Conservation (phyloP, 1,139 yeast species). For the Hemisphaericaspora lyxosophila region DNA sequence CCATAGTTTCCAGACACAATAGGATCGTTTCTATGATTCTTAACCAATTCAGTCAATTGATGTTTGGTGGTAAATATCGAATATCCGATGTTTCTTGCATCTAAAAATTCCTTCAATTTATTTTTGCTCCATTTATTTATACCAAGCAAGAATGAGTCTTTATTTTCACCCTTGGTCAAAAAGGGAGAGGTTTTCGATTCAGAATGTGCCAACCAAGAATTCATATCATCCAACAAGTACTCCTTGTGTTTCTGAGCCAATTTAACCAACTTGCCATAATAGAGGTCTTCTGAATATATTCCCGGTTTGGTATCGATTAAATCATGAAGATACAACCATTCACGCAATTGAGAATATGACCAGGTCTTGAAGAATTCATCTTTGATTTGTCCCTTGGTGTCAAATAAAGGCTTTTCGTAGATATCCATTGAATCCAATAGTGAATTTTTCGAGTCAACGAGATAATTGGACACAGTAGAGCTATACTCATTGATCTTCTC, state of each 20-base stretch:
- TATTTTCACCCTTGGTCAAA: slow-evolving; percentile 31
- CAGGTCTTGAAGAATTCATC: slow-evolving; percentile 46
- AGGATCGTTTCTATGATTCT: slow-evolving; percentile 41
- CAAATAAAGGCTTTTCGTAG: slow-evolving; percentile 31
- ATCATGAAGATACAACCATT: slow-evolving; percentile 31
- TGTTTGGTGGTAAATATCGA: slow-evolving; percentile 47
- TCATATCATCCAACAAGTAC: slow-evolving; percentile 46
- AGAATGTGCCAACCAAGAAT: slow-evolving; percentile 32
- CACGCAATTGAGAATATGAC: slow-evolving; percentile 31
- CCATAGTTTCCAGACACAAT: slow-evolving; percentile 20
- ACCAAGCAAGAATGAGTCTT: slow-evolving; percentile 47
- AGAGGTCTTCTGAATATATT: slow-evolving; percentile 19
- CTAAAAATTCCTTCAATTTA: slow-evolving; percentile 50
- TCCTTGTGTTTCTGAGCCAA: slow-evolving; percentile 19
- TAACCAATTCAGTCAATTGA: slow-evolving; percentile 49
- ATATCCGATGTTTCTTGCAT: slow-evolving; percentile 48
- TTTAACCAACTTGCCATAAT: slow-evolving; percentile 19
- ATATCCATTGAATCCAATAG: slow-evolving; percentile 41
- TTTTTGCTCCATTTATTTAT: slow-evolving; percentile 49
- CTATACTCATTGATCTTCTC: slow-evolving; percentile 41
- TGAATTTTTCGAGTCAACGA: slow-evolving; percentile 35
- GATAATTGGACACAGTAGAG: slow-evolving; percentile 35
- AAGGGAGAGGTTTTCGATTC: slow-evolving; percentile 24
- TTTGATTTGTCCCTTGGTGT: slow-evolving; percentile 39
- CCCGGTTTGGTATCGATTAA: slow-evolving; percentile 26